A percentile compares a stretch with the other conserved stretches of the same genome.
Conservation (phyloP, 2,329 filamentous ascomycete genomes). For the Talaromyces sp. region DNA sequence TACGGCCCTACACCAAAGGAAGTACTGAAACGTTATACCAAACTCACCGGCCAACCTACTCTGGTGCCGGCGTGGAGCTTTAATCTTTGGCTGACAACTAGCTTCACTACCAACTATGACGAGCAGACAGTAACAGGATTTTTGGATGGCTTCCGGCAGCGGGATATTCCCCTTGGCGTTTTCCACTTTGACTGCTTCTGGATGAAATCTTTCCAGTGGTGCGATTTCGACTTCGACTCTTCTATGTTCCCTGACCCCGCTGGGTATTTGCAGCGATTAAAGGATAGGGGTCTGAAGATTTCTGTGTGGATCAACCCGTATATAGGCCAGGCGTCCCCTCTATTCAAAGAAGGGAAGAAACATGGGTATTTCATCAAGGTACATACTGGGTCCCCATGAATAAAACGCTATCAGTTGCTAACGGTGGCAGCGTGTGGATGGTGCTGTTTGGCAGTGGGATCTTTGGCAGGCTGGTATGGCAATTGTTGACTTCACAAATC, state of each 20-base stretch:
- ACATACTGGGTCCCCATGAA: background rate
- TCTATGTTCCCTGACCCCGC: conserved; percentile 64
- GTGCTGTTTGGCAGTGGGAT: conserved; percentile 72
- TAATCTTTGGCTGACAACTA: conserved; percentile 71
- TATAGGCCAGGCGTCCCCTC: conserved; percentile 64
- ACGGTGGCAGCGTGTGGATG: conserved; percentile 53
- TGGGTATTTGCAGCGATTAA: conserved; percentile 62
- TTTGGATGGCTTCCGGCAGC: conserved; percentile 64
- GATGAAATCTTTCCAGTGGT: conserved; percentile 73
- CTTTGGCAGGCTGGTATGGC: conserved; percentile 76
- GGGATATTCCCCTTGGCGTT: conserved; percentile 64
- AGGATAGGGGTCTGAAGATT: conserved; percentile 62
- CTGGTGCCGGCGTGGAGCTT: conserved; percentile 71
- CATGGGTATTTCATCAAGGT: conserved; percentile 65
- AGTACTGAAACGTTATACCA: conserved; percentile 63
- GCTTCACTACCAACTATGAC: conserved; percentile 69
- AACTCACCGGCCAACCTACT: conserved; percentile 63
- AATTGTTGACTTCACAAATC: conserved; percentile 71
- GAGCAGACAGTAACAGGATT: conserved; percentile 65
- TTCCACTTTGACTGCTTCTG: conserved; percentile 78
- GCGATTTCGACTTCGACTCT: conserved; percentile 67
- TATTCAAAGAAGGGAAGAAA: conserved; percentile 60
- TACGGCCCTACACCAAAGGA: conserved; percentile 70
- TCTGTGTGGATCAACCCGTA: conserved; percentile 77
- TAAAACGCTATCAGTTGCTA: background rate